A percentile compares a stretch with the other conserved stretches of the same genome.
These are phyloP conservation scores for Plectosphaerella plurivora DNA, from an alignment of 2,329 filamentous ascomycete species.

Conservation along the genomic window DNA sequence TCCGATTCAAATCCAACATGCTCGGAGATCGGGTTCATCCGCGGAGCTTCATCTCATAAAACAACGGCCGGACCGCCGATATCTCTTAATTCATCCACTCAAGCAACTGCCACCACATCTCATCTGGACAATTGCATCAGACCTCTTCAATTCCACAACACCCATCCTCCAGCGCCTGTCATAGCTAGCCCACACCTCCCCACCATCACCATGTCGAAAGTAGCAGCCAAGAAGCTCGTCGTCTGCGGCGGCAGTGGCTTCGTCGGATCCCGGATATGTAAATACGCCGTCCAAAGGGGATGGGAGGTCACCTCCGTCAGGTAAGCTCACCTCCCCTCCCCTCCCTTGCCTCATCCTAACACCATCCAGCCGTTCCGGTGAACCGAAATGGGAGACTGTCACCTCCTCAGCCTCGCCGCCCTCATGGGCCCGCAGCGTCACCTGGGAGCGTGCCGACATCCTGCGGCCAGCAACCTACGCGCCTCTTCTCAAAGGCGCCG, in stretches of 20 bases:
- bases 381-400: constrained; percentile 78
- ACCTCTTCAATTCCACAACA: background rate
- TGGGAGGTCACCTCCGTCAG: constrained; percentile 94
- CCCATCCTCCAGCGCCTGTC: constrained; percentile 8
- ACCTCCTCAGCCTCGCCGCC: constrained; percentile 68
- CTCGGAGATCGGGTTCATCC: background rate
- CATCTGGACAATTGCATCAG: constrained; percentile 6
- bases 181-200: background rate
- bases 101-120: constrained; percentile 2
- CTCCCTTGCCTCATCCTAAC: constrained; percentile 1
- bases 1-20: background rate
- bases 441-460: constrained; percentile 86
- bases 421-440: constrained; percentile 75
- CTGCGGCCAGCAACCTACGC: constrained; percentile 78
- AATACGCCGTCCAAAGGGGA: constrained; percentile 75
- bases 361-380: constrained; percentile 71
- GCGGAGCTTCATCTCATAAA: too few relatives aligned
- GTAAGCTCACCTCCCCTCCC: constrained; percentile 38
- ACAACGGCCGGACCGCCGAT: too few relatives aligned
- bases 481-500: constrained; percentile 68
- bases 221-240: constrained; percentile 70
- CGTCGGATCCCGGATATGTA: constrained; percentile 84
- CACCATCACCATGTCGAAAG: constrained; percentile 43
- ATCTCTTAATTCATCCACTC: background rate
- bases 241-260: constrained; percentile 95